Evolutionary conservation across 208 protist species (phyloP).

Genomic region (Leishmania mexicana): DNA sequence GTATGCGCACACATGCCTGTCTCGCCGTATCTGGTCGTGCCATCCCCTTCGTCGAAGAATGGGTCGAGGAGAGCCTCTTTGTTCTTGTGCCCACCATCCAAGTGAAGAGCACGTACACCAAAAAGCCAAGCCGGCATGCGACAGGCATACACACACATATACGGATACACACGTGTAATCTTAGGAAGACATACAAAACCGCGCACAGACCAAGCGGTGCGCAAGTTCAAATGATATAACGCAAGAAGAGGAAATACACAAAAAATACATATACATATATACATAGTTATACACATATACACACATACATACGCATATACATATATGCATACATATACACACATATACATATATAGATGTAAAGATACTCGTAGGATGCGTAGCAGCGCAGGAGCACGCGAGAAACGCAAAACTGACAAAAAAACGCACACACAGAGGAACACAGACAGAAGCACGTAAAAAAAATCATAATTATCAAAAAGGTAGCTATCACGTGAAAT

Average conservation of each 20-base stretch:
- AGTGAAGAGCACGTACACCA: background rate
- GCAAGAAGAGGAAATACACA: background rate
- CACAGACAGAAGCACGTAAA: background rate
- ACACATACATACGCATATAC: too few species aligned
- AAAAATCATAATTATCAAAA: background rate
- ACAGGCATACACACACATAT: background rate
- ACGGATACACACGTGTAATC: background rate
- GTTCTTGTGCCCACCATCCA: background rate
- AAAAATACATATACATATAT: too few species aligned
- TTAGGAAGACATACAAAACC: background rate
- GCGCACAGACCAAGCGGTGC: background rate
- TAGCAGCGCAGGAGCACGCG: background rate
- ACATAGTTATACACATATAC: too few species aligned
- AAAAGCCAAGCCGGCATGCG: background rate
- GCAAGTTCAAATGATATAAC: background rate
- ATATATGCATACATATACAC: too few species aligned
- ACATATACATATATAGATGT: background rate
- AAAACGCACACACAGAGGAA: background rate
- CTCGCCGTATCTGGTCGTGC: background rate
- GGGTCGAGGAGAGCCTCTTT: background rate
- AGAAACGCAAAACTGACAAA: background rate
- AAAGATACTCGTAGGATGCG: background rate
- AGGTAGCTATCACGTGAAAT: background rate
- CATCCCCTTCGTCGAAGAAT: background rate
- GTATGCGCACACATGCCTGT: background rate